Conservation (phyloP, 192 early-diverging fungal species). For the Diversispora epigaea region DNA sequence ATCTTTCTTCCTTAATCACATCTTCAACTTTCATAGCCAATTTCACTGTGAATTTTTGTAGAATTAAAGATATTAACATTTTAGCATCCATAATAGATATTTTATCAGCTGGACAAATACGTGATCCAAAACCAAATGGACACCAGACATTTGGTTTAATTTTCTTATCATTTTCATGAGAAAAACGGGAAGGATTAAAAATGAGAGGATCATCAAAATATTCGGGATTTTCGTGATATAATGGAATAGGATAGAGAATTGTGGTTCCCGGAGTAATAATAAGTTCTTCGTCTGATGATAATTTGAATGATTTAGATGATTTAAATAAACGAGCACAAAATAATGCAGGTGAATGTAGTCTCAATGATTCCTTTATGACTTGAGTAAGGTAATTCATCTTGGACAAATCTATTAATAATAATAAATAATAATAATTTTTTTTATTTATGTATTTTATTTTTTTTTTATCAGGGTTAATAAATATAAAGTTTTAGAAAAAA, state of each 20-base stretch:
- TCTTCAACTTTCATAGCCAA: constrained; percentile 2
- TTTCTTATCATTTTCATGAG: background rate
- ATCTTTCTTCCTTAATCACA: constrained; percentile 8
- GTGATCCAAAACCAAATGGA: constrained; percentile 17
- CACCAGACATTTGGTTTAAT: constrained; percentile 1
- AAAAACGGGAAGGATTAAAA: constrained; percentile 13
- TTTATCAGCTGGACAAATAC: constrained; percentile 16
- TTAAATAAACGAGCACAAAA: constrained; percentile 10
- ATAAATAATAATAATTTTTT: background rate
- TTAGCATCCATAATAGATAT: constrained; percentile 2
- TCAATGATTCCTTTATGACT: constrained; percentile 15
- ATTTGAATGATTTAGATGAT: background rate
- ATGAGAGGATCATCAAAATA: background rate
- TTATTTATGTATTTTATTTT: background rate
- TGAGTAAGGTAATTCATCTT: constrained; percentile 9
- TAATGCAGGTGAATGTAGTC: background rate
- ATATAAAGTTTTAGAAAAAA: background rate
- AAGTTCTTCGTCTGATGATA: background rate
- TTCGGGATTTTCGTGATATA: background rate
- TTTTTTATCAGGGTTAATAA: background rate
- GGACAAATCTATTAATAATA: constrained; percentile 2
- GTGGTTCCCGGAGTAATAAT: background rate
- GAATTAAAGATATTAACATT: background rate
- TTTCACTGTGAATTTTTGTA: constrained; percentile 14
- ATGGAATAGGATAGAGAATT: constrained; percentile 6